Conservation (phyloP, 23 red algal species). For the Gracilaria gracilis region DNA sequence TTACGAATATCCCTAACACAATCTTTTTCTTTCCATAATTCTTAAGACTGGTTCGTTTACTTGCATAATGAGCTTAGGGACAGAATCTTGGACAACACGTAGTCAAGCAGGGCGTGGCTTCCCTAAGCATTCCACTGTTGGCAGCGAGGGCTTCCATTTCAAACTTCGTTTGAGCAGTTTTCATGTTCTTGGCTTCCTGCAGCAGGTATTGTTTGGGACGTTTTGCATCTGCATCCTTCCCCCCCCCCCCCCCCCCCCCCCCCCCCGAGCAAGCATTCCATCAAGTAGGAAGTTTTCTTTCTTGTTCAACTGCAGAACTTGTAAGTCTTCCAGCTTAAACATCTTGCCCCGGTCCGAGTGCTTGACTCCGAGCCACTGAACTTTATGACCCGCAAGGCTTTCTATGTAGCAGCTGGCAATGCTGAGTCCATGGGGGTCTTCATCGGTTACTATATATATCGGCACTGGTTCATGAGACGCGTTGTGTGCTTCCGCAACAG, state of each 20-base stretch:
- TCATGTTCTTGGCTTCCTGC: constrained; percentile 13
- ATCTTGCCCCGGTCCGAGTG: constrained; percentile 45
- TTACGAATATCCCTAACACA: no score
- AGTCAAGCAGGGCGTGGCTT: constrained; percentile 18
- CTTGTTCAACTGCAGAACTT: constrained; percentile 35
- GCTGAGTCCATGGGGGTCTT: constrained; percentile 72
- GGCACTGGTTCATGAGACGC: background rate
- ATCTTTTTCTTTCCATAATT: no score
- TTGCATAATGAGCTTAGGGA: background rate
- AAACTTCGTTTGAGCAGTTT: constrained; percentile 50
- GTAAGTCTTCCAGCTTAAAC: constrained; percentile 13
- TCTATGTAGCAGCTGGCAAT: constrained; percentile 63
- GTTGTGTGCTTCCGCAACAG: background rate
- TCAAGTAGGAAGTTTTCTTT: constrained; percentile 35
- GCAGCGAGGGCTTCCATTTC: constrained; percentile 67
- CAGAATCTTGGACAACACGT: constrained; percentile 2
- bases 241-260: no score
- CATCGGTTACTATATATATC: constrained; percentile 73
- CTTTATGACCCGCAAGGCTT: background rate
- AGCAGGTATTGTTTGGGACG: background rate
- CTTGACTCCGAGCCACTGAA: constrained; percentile 58
- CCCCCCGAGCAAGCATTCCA: constrained; percentile 7
- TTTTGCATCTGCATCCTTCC: background rate
- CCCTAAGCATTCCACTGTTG: background rate
- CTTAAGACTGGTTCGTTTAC: no score